Evolutionary conservation across 2,329 filamentous ascomycete species (phyloP).

Genomic region (Ciborinia camelliae): DNA sequence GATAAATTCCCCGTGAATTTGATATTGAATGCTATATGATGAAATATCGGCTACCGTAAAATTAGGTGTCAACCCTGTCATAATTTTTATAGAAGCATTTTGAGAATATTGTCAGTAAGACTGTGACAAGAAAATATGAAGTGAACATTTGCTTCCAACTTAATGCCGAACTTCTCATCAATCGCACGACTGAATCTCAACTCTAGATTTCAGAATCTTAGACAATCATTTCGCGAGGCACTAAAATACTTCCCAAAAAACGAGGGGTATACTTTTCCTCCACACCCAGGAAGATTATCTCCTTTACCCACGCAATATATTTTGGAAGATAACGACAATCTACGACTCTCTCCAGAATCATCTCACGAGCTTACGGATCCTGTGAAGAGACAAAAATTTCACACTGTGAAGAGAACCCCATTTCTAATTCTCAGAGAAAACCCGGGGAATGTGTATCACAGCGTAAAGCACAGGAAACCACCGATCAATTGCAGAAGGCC

Average conservation of each 20-base stretch:
- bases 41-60: not conserved
- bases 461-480: not conserved
- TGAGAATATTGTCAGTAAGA: not conserved
- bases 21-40: constrained; percentile 8
- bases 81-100: not conserved
- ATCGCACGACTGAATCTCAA: not conserved
- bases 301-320: constrained; percentile 1
- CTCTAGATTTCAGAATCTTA: constrained; percentile 7
- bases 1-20: not conserved
- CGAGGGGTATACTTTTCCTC: not conserved
- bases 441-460: constrained; percentile 9
- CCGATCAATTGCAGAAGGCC: not conserved
- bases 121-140: constrained; percentile 4
- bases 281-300: constrained; percentile 10
- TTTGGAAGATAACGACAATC: not conserved
- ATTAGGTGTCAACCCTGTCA: not conserved
- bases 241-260: not conserved
- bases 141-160: not conserved
- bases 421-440: not conserved
- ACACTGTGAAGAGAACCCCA: too few relatives aligned
- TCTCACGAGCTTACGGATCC: not conserved
- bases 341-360: not conserved
- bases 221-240: not conserved
- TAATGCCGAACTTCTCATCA: constrained; percentile 6
- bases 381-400: not conserved